phyloP scores from a whole-genome alignment of 345 rosid species.

The Rhodamnia argentea region DNA sequence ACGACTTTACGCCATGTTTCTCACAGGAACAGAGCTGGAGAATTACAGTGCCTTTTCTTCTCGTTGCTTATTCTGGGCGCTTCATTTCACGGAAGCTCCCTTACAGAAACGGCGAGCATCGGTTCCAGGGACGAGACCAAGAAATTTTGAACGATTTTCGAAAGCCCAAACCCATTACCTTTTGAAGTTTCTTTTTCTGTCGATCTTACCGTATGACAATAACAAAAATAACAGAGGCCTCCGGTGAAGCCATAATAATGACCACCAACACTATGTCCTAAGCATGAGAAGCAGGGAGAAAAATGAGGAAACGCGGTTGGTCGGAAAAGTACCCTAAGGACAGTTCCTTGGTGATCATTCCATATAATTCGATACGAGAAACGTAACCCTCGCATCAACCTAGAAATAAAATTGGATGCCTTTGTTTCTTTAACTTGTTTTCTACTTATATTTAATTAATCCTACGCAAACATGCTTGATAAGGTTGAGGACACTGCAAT shows the following conservation, averaged over 20 bases:
- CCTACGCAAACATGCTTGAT: background rate
- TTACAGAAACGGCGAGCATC: background rate
- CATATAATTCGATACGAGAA: background rate
- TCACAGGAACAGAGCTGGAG: background rate
- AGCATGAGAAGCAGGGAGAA: background rate
- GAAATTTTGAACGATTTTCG: background rate
- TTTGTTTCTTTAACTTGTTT: background rate
- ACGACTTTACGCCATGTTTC: background rate
- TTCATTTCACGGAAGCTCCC: background rate
- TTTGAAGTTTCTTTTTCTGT: background rate
- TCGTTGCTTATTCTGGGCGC: background rate
- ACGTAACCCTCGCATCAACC: background rate
- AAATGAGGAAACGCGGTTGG: background rate
- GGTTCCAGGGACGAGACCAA: background rate
- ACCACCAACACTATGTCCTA: background rate
- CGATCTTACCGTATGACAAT: background rate
- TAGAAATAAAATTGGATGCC: background rate
- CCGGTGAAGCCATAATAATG: background rate
- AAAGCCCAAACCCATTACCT: background rate
- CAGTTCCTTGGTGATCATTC: background rate
- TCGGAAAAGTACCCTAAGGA: background rate
- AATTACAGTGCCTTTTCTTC: background rate
- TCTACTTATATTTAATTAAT: background rate
- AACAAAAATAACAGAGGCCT: background rate
- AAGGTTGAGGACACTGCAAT: background rate